phyloP scores from a whole-genome alignment of 768 basidiomycete species.

The Russula earlei region DNA sequence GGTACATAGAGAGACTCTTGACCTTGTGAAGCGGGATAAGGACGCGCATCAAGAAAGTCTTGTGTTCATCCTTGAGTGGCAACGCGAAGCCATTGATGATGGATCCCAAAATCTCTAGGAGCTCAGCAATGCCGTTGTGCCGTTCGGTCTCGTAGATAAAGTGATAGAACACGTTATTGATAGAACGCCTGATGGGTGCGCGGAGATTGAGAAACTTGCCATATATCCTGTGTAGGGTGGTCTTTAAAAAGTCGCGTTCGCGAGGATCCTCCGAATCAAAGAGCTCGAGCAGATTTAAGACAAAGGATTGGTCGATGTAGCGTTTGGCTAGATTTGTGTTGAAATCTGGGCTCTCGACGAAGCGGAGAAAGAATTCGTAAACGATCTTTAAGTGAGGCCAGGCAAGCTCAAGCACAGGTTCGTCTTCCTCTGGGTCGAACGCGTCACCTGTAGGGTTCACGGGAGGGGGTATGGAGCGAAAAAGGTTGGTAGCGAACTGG shows the following conservation, averaged over 20 bases:
- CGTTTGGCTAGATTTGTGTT: constrained; percentile 97
- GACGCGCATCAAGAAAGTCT: constrained; percentile 89
- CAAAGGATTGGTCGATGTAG: constrained; percentile 93
- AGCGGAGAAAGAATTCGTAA: constrained; percentile 99
- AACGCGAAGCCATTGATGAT: constrained; percentile 99
- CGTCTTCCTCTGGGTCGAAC: constrained; percentile 99
- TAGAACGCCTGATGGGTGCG: constrained; percentile 96
- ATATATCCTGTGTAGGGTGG: constrained; percentile 96
- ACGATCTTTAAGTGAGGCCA: constrained; percentile 99
- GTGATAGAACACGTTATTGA: constrained; percentile 99
- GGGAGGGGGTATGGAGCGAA: constrained; percentile 98
- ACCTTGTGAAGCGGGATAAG: constrained; percentile 96
- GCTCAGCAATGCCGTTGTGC: constrained; percentile 97
- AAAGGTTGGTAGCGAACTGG: constrained; percentile 96
- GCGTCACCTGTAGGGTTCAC: constrained; percentile 98
- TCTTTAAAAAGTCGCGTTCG: constrained; percentile 98
- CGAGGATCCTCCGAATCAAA: constrained; percentile 99
- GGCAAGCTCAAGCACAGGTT: constrained; percentile 95
- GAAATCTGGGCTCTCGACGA: constrained; percentile 96
- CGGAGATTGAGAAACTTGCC: constrained; percentile 99
- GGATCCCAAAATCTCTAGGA: constrained; percentile 94
- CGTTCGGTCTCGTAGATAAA: constrained; percentile 98
- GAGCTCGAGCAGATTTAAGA: constrained; percentile 91
- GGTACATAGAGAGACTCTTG: constrained; percentile 94
- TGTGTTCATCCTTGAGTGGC: constrained; percentile 98